A percentile compares a stretch with the other conserved stretches of the same genome.
These are phyloP conservation scores for Globisporangium paddicum DNA, from an alignment of 352 stramenopile genomes.

Conservation along the genomic window DNA sequence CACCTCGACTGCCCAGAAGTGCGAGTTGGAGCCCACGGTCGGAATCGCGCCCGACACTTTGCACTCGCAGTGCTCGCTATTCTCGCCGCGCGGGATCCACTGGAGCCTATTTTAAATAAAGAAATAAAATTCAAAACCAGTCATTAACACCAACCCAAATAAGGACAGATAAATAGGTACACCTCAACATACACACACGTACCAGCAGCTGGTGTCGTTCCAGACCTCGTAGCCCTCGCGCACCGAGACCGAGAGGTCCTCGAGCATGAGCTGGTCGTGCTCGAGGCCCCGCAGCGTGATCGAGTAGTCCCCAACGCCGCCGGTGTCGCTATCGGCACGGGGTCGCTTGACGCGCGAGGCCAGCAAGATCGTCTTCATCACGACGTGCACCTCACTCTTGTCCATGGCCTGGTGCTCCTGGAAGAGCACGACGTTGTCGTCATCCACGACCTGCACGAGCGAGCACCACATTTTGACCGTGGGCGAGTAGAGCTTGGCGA, in stretches of 20 bases:
- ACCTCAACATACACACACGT: no score
- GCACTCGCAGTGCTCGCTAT: slow-evolving; percentile 9
- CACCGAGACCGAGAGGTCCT: slow-evolving; percentile 11
- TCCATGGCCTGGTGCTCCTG: slow-evolving; percentile 18
- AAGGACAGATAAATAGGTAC: not conserved
- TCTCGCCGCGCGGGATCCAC: slow-evolving; percentile 10
- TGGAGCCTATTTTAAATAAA: slow-evolving; percentile 1
- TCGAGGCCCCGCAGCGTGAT: slow-evolving; percentile 12
- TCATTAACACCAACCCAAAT: not conserved
- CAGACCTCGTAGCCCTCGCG: slow-evolving; percentile 15
- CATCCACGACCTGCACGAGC: slow-evolving; percentile 14
- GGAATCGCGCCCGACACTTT: slow-evolving; percentile 15
- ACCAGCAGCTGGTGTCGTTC: slow-evolving; percentile 19
- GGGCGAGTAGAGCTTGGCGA: slow-evolving; percentile 13
- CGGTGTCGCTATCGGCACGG: not conserved
- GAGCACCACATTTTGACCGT: slow-evolving; percentile 14
- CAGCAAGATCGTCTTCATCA: slow-evolving; percentile 19
- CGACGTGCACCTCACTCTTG: slow-evolving; percentile 2
- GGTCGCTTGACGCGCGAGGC: slow-evolving; percentile 5
- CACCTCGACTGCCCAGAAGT: slow-evolving; percentile 19
- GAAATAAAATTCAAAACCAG: not conserved
- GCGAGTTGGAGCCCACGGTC: slow-evolving; percentile 15
- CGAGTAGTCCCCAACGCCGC: slow-evolving; percentile 1
- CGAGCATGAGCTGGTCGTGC: slow-evolving; percentile 12
- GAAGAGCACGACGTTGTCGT: slow-evolving; percentile 17